phyloP scores from a whole-genome alignment of 108 stramenopile species.

The Pseudonitzschia delicatissima region DNA sequence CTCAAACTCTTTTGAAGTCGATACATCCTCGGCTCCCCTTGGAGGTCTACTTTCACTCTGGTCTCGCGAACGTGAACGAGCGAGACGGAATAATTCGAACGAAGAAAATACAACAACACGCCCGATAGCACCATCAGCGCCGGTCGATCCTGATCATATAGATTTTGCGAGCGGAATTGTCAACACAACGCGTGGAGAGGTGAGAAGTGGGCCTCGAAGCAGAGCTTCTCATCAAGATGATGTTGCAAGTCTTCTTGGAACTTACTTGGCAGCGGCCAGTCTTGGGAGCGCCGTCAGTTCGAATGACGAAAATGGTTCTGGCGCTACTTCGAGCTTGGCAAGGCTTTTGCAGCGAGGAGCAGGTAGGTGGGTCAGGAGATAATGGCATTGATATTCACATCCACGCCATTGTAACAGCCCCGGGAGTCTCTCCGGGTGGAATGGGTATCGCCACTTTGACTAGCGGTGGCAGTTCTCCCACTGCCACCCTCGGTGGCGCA shows the following conservation, averaged over 20 bases:
- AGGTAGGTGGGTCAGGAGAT: conserved; percentile 27
- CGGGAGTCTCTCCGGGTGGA: conserved; percentile 41
- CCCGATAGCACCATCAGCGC: neutral
- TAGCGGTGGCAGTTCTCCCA: conserved; percentile 11
- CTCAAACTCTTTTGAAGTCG: neutral
- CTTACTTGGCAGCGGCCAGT: conserved; percentile 56
- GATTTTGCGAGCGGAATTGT: conserved; percentile 79
- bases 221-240: conserved; percentile 29
- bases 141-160: conserved; percentile 66
- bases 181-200: conserved; percentile 71
- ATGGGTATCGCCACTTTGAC: conserved; percentile 29
- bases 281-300: conserved; percentile 21
- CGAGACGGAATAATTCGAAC: neutral
- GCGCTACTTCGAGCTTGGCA: conserved; percentile 36
- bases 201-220: conserved; percentile 40
- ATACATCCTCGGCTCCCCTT: conserved; percentile 16
- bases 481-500: conserved; percentile 11
- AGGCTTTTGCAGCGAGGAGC: conserved; percentile 30
- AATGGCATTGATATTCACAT: conserved; percentile 86
- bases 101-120: conserved; percentile 1
- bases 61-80: conserved; percentile 32
- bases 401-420: conserved; percentile 84
- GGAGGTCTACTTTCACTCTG: conserved; percentile 49
- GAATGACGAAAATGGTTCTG: conserved; percentile 21
- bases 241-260: conserved; percentile 43